phyloP scores from a whole-genome alignment of 345 rosid genomes.

The Syzygium aqueum region DNA sequence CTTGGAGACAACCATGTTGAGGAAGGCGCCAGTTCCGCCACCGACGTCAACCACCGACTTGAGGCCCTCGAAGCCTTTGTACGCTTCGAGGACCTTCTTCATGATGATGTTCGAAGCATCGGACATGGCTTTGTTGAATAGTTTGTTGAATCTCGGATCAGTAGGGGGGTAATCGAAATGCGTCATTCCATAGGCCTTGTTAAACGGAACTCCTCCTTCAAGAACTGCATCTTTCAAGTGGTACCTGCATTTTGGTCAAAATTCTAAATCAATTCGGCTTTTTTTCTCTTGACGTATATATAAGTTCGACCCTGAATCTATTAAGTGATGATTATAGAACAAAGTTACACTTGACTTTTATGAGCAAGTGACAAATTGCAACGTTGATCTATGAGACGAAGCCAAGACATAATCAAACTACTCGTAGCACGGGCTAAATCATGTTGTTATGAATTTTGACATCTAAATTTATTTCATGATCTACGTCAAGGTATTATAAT shows the following conservation, averaged over 20 bases:
- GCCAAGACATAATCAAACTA: background rate
- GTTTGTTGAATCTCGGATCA: background rate
- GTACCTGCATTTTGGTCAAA: background rate
- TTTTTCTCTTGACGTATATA: background rate
- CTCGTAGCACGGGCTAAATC: no score
- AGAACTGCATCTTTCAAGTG: conserved; percentile 6
- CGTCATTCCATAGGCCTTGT: conserved; percentile 3
- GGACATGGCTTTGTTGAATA: conserved; percentile 1
- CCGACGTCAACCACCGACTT: conserved; percentile 6
- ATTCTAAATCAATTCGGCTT: no score
- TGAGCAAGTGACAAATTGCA: background rate
- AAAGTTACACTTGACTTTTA: background rate
- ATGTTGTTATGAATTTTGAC: no score
- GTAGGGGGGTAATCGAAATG: background rate
- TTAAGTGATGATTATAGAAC: background rate
- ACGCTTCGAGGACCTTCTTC: background rate
- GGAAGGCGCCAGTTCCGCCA: conserved; percentile 2
- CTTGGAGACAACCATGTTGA: conserved; percentile 11
- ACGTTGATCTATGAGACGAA: background rate
- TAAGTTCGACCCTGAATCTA: background rate
- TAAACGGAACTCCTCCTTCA: conserved; percentile 5
- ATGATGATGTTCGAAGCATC: background rate
- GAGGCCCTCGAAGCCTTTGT: conserved; percentile 9
- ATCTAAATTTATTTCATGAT: no score
- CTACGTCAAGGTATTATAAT: no score